Evolutionary conservation across 1,139 yeast genomes (phyloP), one percentile per base, ranked within the genome.

Genomic region (Ogataea hybrid): DNA sequence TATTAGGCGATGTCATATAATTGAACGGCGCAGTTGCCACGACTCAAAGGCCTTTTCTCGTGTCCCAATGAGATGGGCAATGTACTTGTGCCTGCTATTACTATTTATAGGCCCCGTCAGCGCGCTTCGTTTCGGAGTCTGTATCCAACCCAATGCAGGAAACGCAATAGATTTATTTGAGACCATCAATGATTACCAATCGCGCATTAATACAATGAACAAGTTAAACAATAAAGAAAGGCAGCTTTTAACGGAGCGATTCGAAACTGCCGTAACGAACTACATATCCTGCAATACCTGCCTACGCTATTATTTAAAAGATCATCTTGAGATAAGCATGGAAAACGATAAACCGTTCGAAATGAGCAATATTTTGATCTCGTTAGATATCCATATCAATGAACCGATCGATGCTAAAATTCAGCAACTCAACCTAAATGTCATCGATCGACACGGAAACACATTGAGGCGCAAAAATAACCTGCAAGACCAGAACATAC

Each of bases 361-460:
- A 6, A 27, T 27, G 30, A 32, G 43, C 6, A 50, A 43, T 32
- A 21, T 49, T 3, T 30, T 56, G 25, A 43, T 58, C 15, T 49
- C 58, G 3, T 22, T 58, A 7, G 49, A 50, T 35, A 20, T 57
- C 6, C 41, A 43, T 3, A 35, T 58, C 14, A 42, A 42, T 3
- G 44, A 42, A 15, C 47, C 46, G n/a, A 44, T 50, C 3, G 52
- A 55, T 29, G 10, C 21, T 7, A 48, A 39, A 32, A 35, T 34
- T 2, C 62, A 59, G 34, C 47, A 45, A 17, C 32, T 59, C 12
- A 59, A 58, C 40, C 20, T 59, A n/a, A 58, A 56, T 37, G 43
- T 59, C 10, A 45, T 59, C 6, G 63, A 59, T 35, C 42, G 47
- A 25, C 43, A 48, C 18, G 59, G 56, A 2, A 55, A 59, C 46